Base-by-base conservation (phyloP, 805 yeast genomes). In the Torulaspora delbrueckii region DNA sequence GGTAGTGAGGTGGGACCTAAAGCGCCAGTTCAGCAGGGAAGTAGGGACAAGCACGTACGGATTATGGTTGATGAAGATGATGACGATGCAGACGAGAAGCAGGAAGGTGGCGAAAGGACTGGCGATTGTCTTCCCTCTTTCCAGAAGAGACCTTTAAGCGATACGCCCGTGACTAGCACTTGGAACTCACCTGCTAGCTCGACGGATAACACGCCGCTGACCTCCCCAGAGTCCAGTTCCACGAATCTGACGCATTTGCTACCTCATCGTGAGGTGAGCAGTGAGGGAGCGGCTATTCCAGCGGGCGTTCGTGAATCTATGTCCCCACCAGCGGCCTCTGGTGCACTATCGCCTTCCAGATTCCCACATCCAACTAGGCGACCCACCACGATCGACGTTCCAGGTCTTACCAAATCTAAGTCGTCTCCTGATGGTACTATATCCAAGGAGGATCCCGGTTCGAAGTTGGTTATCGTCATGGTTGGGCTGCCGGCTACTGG, bases 401-500 rank as follows among this genome's bases (percentile, higher is more conserved):
- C 97, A 0, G 97, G 97, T 1, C 84, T 88, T 50, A 89, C 97
- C 0, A 77, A 84, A 40, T 82, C 90, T 1, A 81, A 85, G 50
- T 77, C 78, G 2, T 79, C 89, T 0, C 93, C 95, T 0, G 91
- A 86, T 61, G 87, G 87, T 3, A 70, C 72, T 26, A 78, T 79
- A 27, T 79, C 81, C 1, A 71, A 76, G 16, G 64, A 63, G 30
- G 96, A 88, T 59, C 81, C 85, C 4, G 91, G 88, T 1, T 79
- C 89, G 10, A 85, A 88, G 60, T 74, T 91, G 43, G 95, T 91
- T 12, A 87, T 91, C 48, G 95, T 93, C 14, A 91, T 91, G 98
- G 96, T 91, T 12, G 99, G 99, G 0, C 65, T 84, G 10, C 98
- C 98, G 0, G 97, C 97, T 0, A 73, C 97, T 44, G 99, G 99